Evolutionary conservation across 2,329 filamentous ascomycete species (phyloP).

Genomic region (Cercospora zeina): DNA sequence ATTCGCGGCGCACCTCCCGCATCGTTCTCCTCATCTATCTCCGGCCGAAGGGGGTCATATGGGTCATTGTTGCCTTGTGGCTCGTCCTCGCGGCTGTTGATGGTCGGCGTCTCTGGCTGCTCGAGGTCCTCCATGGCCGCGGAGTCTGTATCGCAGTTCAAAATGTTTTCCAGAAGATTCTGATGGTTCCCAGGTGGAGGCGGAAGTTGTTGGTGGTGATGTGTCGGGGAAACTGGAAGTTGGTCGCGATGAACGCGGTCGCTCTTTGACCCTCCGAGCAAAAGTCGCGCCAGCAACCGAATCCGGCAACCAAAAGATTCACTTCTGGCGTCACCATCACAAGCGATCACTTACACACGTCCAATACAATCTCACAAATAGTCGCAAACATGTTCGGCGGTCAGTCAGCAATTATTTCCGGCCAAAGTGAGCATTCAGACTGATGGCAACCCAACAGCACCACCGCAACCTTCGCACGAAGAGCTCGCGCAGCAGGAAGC

Average conservation of each 20-base stretch:
- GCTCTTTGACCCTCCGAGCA: conserved; percentile 9
- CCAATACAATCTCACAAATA: neutral
- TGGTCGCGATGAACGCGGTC: conserved; percentile 9
- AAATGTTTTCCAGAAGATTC: neutral
- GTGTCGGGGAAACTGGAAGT: neutral
- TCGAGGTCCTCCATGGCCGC: conserved; percentile 48
- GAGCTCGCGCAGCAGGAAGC: conserved; percentile 69
- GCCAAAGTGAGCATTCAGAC: neutral
- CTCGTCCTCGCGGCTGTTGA: conserved; percentile 45
- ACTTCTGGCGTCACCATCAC: conserved; percentile 8
- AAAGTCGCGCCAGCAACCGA: neutral
- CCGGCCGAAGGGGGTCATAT: conserved; percentile 48
- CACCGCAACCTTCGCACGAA: conserved; percentile 67
- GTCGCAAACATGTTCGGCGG: conserved; percentile 15
- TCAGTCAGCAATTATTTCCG: neutral
- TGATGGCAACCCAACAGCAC: conserved; percentile 51
- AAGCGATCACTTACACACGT: neutral
- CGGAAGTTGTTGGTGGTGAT: neutral
- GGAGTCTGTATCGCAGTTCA: neutral
- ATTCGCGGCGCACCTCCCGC: conserved; percentile 48
- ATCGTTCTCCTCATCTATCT: conserved; percentile 52
- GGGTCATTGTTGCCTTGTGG: conserved; percentile 53
- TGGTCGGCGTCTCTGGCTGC: conserved; percentile 39
- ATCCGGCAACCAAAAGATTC: conserved; percentile 9
- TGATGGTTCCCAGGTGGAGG: neutral